Percentiles rank a stretch among this genome's conserved stretches.
Evolutionary conservation across 352 stramenopile genomes (phyloP).

Genomic region (Pythium coloratum): DNA sequence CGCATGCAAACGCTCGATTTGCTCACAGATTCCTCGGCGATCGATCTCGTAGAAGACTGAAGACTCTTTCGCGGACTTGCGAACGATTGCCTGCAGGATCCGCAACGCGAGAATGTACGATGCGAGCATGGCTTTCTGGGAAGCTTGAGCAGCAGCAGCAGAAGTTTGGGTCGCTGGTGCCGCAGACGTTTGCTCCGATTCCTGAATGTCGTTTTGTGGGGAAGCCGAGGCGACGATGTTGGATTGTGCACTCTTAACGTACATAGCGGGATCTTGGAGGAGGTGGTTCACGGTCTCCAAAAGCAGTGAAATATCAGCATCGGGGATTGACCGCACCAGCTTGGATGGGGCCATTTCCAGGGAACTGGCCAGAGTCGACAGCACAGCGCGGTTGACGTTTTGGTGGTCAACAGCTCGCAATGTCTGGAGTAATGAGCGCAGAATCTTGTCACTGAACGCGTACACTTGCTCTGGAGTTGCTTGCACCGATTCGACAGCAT

Average conservation of each 20-base stretch:
- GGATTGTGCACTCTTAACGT: background rate
- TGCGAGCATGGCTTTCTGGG: slow-evolving; percentile 21
- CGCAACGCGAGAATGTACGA: slow-evolving; percentile 70
- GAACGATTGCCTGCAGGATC: slow-evolving; percentile 67
- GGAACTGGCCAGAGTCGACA: slow-evolving; percentile 65
- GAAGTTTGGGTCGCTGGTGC: background rate
- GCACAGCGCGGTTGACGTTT: slow-evolving; percentile 60
- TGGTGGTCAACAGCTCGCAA: slow-evolving; percentile 63
- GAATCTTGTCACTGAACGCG: slow-evolving; percentile 48
- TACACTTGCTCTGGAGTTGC: slow-evolving; percentile 42
- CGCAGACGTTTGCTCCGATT: background rate
- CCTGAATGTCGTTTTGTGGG: background rate
- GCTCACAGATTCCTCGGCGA: slow-evolving; percentile 71
- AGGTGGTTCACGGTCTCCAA: slow-evolving; percentile 71
- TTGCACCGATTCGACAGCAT: background rate
- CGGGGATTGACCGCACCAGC: slow-evolving; percentile 47
- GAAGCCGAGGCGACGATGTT: background rate
- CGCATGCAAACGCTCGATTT: slow-evolving; percentile 64
- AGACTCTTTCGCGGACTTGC: slow-evolving; percentile 57
- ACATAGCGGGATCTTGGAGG: slow-evolving; percentile 43
- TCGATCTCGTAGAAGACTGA: slow-evolving; percentile 83
- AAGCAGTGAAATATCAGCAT: slow-evolving; percentile 59
- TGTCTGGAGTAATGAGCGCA: slow-evolving; percentile 48
- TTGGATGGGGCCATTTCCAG: slow-evolving; percentile 74
- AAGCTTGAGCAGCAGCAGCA: background rate